Base-by-base conservation (phyloP, 768 basidiomycete species). In the Mrakia hoshinonis region DNA sequence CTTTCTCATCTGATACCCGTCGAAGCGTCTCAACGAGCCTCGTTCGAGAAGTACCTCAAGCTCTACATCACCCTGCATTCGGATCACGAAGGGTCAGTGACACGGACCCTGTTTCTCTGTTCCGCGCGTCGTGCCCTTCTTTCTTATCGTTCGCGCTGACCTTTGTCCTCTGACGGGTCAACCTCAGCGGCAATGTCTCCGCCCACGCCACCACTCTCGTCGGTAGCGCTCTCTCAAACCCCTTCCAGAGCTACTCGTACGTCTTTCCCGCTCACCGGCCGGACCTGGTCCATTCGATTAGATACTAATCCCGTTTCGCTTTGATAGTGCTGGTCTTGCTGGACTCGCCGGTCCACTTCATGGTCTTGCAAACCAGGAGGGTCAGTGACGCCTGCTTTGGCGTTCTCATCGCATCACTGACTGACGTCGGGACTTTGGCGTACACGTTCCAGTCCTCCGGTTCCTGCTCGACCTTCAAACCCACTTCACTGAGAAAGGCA, bases 331-430 rank as follows among this genome's bases (percentile, higher is more conserved):
- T 46, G 89, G 90, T 9, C 84, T 99, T 60, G 92, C 87, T 79
- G 95, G 95, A 36, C 87, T 98, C 54, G 95, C 95, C 67, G 95
- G 95, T n/a, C 95, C 95, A 68, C 85, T 98, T 29, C 95, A 98
- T 77, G 95, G 94, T 90, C 86, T 95, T 69, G 92, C 93, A 67
- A 96, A 99, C 82, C 96, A 98, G 79, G 96, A 99, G 80, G 43
- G 43, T 43, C 43, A 43, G 43, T 43, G 43, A n/a, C n/a, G n/a
- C n/a, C n/a, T n/a, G n/a, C n/a, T n/a, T n/a, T n/a, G n/a, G n/a
- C n/a, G n/a, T n/a, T n/a, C n/a, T n/a, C n/a, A n/a, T n/a, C n/a
- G n/a, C n/a, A n/a, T n/a, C n/a, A n/a, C n/a, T n/a, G n/a, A n/a
- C n/a, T n/a, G n/a, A n/a, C n/a, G n/a, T n/a, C n/a, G n/a, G n/a